These are phyloP conservation scores for Barbarea vulgaris DNA, from an alignment of 345 rosid genomes.

Conservation along the genomic window DNA sequence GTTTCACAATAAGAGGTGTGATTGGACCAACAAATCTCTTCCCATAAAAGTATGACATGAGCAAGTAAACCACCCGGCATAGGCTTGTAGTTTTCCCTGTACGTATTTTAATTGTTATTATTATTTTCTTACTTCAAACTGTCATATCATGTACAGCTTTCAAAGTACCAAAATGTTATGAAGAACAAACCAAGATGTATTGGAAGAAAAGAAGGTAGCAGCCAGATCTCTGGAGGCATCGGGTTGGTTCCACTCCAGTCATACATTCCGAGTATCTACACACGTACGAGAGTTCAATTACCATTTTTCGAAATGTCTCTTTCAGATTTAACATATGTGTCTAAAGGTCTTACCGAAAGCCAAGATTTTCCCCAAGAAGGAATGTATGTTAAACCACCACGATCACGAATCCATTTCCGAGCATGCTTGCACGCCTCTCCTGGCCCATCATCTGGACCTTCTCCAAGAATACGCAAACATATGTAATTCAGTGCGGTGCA, in stretches of 20 bases:
- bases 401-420: conserved; percentile 70
- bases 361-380: conserved; percentile 87
- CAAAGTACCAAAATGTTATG: neutral
- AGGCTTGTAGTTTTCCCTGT: conserved; percentile 73
- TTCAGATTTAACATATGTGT: neutral
- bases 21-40: conserved; percentile 75
- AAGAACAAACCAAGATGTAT: conserved; percentile 61
- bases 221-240: conserved; percentile 78
- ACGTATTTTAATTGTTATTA: neutral
- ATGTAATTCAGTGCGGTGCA: conserved; percentile 64
- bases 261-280: conserved; percentile 66
- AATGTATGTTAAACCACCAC: conserved; percentile 71
- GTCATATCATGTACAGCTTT: neutral
- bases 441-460: conserved; percentile 48
- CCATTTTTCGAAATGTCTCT: no score
- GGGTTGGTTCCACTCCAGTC: conserved; percentile 82
- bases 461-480: conserved; percentile 74
- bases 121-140: neutral
- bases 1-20: conserved; percentile 59
- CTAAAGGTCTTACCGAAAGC: conserved; percentile 58
- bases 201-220: conserved; percentile 65
- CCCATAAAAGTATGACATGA: conserved; percentile 70
- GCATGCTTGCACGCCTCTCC: conserved; percentile 57
- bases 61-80: conserved; percentile 76
- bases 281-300: neutral